phyloP scores from a whole-genome alignment of 164 flowering plant genomes.

The Berberis vulgaris region DNA sequence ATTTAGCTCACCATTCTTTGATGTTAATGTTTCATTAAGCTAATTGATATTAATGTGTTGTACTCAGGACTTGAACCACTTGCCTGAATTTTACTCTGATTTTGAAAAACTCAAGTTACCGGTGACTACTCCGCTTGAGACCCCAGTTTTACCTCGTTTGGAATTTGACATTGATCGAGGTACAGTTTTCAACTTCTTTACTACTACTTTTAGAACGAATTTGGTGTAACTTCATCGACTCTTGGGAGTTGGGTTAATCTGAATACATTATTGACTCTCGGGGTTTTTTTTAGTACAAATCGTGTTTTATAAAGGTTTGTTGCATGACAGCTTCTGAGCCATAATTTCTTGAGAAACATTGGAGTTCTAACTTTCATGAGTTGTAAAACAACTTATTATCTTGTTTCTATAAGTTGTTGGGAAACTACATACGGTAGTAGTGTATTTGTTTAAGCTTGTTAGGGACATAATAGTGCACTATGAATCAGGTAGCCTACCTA shows the following conservation, averaged over 20 bases:
- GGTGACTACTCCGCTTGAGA: constrained; percentile 32
- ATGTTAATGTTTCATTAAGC: background rate
- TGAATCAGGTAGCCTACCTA: constrained; percentile 52
- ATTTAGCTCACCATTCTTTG: background rate
- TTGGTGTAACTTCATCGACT: too few species aligned
- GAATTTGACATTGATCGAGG: constrained; percentile 51
- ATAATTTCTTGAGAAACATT: too few species aligned
- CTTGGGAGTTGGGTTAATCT: background rate
- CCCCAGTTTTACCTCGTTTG: constrained; percentile 29
- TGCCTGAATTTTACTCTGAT: constrained; percentile 47
- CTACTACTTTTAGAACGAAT: too few species aligned
- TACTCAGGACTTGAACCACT: constrained; percentile 37
- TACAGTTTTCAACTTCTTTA: constrained; percentile 8
- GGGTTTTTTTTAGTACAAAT: background rate
- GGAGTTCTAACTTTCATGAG: too few species aligned
- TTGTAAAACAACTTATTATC: too few species aligned
- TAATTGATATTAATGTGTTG: background rate
- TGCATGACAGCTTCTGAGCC: too few species aligned
- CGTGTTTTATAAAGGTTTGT: too few species aligned
- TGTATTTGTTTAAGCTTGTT: background rate
- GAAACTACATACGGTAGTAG: too few species aligned
- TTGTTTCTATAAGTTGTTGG: too few species aligned
- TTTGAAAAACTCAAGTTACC: constrained; percentile 40
- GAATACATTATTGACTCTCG: background rate
- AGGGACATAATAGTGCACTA: constrained; percentile 7